Conservation (phyloP, 2,329 filamentous ascomycete genomes). For the Seiridium unicorne region DNA sequence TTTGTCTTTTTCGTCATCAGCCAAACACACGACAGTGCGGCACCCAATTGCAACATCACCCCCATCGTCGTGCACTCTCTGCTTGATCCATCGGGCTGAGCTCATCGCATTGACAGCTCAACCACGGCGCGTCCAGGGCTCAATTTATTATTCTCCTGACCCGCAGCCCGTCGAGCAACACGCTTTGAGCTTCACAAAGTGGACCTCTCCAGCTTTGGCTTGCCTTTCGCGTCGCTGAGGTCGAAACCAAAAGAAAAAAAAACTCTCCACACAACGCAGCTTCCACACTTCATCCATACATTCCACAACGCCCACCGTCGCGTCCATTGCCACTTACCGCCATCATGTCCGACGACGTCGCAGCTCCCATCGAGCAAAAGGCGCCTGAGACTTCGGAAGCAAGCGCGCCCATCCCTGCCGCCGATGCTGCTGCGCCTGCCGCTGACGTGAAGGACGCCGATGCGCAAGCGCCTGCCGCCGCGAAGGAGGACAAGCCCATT, state of each 20-base stretch:
- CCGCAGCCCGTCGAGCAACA: constrained; percentile 1
- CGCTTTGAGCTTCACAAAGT: constrained; percentile 6
- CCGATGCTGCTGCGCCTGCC: constrained; percentile 3
- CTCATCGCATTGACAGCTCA: neutral
- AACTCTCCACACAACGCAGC: constrained; percentile 5
- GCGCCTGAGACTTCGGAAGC: constrained; percentile 4
- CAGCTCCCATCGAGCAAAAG: constrained; percentile 16
- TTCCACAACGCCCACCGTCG: neutral
- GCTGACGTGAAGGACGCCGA: constrained; percentile 16
- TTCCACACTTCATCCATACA: neutral
- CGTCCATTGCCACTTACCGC: neutral
- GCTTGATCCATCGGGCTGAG: neutral
- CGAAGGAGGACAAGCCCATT: constrained; percentile 12
- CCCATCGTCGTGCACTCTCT: neutral
- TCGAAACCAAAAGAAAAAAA: neutral
- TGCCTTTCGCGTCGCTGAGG: neutral
- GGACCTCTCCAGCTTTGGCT: neutral
- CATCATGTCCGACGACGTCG: constrained; percentile 28
- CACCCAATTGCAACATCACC: neutral
- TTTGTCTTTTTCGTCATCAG: neutral
- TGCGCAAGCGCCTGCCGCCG: constrained; percentile 22
- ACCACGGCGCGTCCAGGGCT: neutral
- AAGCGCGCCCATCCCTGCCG: constrained; percentile 7
- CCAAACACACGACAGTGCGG: neutral
- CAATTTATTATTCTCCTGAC: neutral